Percentiles rank a stretch among this genome's conserved stretches.
Conservation (phyloP, 2,329 filamentous ascomycete genomes). For the Fusarium hostae region DNA sequence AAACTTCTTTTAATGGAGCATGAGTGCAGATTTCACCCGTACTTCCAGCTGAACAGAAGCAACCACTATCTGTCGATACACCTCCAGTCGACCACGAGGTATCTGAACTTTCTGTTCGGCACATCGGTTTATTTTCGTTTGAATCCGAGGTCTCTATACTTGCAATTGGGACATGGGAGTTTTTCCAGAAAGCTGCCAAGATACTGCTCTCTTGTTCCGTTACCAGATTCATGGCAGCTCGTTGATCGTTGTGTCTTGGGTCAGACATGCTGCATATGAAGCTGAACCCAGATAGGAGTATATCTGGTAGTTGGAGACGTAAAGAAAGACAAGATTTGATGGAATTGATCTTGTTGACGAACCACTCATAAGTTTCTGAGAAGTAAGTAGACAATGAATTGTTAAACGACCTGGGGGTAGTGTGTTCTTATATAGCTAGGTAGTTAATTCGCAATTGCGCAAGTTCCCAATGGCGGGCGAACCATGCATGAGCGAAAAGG, state of each 20-base stretch:
- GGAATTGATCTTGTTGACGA: not conserved
- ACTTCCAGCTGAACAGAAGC: not conserved
- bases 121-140: not conserved
- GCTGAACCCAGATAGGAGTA: not conserved
- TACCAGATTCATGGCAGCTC: too few species aligned
- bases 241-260: not conserved
- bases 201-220: not conserved
- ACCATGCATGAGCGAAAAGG: not conserved
- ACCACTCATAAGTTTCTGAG: not conserved
- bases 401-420: not conserved
- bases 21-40: not conserved
- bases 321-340: not conserved
- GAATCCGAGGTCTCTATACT: not conserved
- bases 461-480: not conserved
- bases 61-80: not conserved
- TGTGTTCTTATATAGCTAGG: not conserved
- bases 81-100: not conserved
- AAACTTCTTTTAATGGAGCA: not conserved
- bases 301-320: not conserved
- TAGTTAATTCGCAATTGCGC: not conserved
- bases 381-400: not conserved
- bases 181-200: not conserved
- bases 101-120: not conserved
- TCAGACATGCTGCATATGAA: not conserved
- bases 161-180: not conserved